Evolutionary conservation across 345 rosid species (phyloP).

Genomic region (Brassica incana): DNA sequence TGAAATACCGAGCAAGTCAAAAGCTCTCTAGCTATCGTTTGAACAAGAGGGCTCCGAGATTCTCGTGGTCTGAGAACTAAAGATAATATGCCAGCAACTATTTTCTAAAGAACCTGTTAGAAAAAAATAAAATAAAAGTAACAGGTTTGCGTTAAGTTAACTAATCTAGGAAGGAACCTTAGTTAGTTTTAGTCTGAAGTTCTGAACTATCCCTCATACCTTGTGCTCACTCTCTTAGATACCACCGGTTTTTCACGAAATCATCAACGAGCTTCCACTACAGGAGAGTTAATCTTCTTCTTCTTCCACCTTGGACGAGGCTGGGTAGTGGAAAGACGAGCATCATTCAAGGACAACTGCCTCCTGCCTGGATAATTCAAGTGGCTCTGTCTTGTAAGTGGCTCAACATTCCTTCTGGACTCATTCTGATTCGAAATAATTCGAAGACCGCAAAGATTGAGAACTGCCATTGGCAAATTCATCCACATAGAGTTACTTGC

Average conservation of each 20-base stretch:
- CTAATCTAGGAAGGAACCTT: conserved; percentile 9
- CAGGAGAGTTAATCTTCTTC: conserved; percentile 75
- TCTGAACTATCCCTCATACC: conserved; percentile 60
- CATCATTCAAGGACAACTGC: conserved; percentile 72
- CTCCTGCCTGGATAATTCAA: conserved; percentile 62
- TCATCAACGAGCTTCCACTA: conserved; percentile 82
- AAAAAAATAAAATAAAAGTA: background rate
- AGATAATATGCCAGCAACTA: conserved; percentile 79
- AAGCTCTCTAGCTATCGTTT: conserved; percentile 86
- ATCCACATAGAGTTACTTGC: conserved; percentile 91
- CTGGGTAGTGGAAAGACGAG: conserved; percentile 57
- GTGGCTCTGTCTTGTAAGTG: conserved; percentile 39
- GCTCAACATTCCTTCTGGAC: conserved; percentile 67
- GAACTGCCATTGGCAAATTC: conserved; percentile 80
- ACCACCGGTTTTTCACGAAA: conserved; percentile 82
- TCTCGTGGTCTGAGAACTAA: conserved; percentile 80
- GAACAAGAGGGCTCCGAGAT: conserved; percentile 86
- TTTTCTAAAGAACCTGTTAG: conserved; percentile 71
- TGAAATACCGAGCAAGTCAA: conserved; percentile 90
- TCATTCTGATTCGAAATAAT: conserved; percentile 65
- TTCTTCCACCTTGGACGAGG: conserved; percentile 74
- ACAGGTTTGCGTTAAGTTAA: conserved; percentile 16
- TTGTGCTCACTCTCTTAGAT: conserved; percentile 91
- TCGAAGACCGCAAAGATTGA: conserved; percentile 49
- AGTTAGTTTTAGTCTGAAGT: background rate